Evolutionary conservation across 257 asterid genomes (phyloP).

Genomic region (Apocynum venetum): DNA sequence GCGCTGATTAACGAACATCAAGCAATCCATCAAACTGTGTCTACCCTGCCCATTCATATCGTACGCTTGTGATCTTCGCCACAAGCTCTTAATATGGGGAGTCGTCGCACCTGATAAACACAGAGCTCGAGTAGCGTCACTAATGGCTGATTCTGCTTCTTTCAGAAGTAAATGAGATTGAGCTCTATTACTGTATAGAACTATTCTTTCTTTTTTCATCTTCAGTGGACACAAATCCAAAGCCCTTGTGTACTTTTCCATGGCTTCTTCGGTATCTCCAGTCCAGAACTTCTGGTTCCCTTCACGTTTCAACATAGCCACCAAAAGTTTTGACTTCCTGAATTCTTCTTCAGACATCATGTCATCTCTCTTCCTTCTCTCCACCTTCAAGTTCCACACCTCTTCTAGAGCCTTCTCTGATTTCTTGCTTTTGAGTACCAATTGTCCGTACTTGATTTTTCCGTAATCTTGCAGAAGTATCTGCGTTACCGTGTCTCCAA

Average conservation of each 20-base stretch:
- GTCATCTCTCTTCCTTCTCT: slow-evolving; percentile 23
- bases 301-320: slow-evolving; percentile 23
- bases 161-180: slow-evolving; percentile 28
- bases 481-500: slow-evolving; percentile 23
- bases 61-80: slow-evolving; percentile 45
- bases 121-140: slow-evolving; percentile 37
- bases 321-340: slow-evolving; percentile 16
- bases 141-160: slow-evolving; percentile 29
- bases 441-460: slow-evolving; percentile 16
- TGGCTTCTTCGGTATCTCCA: slow-evolving; percentile 20
- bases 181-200: slow-evolving; percentile 36
- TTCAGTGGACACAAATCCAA: slow-evolving; percentile 33
- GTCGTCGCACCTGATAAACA: slow-evolving; percentile 22
- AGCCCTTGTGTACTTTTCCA: slow-evolving; percentile 15
- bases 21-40: slow-evolving; percentile 33
- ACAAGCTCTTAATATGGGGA: slow-evolving; percentile 30
- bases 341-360: slow-evolving; percentile 21
- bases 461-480: slow-evolving; percentile 25
- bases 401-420: slow-evolving; percentile 19
- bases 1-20: slow-evolving; percentile 25
- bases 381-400: slow-evolving; percentile 29
- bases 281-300: slow-evolving; percentile 34
- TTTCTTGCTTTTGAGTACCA: slow-evolving; percentile 1
- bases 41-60: slow-evolving; percentile 32
- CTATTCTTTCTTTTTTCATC: slow-evolving; percentile 27